phyloP scores from a whole-genome alignment of 2,329 filamentous ascomycete genomes.

The Thyridium curvatum region DNA sequence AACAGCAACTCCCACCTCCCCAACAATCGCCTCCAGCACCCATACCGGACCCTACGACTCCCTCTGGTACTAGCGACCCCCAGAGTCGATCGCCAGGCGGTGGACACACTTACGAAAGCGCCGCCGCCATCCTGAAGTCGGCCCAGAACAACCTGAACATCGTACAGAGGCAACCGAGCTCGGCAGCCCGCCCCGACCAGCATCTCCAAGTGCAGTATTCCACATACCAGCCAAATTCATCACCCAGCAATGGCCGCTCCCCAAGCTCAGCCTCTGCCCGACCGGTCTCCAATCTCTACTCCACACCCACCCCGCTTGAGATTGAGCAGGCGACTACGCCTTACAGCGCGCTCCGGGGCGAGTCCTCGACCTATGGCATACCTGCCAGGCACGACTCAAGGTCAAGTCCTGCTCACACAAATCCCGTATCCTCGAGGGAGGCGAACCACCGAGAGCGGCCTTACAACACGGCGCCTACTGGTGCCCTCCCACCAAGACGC shows the following conservation, averaged over 20 bases:
- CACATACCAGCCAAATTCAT: constrained; percentile 7
- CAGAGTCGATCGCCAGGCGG: constrained; percentile 1
- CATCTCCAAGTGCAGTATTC: constrained; percentile 9
- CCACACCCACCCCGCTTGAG: constrained; percentile 16
- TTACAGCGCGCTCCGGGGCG: constrained; percentile 38
- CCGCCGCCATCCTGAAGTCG: constrained; percentile 16
- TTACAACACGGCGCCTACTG: constrained; percentile 36
- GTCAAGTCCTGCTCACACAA: constrained; percentile 50
- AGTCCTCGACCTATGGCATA: constrained; percentile 49
- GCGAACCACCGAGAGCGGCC: constrained; percentile 36
- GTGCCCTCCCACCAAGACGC: constrained; percentile 60
- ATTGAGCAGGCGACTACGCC: constrained; percentile 20
- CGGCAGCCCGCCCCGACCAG: constrained; percentile 4
- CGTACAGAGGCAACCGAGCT: constrained; percentile 8
- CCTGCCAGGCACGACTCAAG: constrained; percentile 58
- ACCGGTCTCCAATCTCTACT: constrained; percentile 23
- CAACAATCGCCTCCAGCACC: constrained; percentile 1
- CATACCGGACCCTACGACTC: not conserved
- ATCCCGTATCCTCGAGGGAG: constrained; percentile 59
- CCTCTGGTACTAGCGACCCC: not conserved
- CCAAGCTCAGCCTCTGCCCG: constrained; percentile 14
- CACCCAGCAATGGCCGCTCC: not conserved
- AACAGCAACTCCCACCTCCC: not conserved
- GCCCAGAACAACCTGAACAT: constrained; percentile 18
- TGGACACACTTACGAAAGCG: constrained; percentile 2